phyloP scores from a whole-genome alignment of 257 asterid genomes.

The Rhazya stricta region DNA sequence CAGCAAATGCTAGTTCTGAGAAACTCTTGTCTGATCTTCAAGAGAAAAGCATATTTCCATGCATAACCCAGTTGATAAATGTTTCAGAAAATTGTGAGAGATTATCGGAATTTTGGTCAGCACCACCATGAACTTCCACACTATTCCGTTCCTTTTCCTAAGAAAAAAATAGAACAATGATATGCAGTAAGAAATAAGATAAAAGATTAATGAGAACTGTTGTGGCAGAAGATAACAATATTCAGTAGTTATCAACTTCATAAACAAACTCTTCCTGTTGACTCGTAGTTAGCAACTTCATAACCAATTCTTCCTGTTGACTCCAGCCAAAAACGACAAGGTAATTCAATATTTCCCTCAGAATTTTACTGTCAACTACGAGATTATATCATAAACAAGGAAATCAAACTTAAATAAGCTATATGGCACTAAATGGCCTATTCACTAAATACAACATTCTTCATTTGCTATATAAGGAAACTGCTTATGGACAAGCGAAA shows the following conservation, averaged over 20 bases:
- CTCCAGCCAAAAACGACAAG: not conserved
- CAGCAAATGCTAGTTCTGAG: constrained; percentile 10
- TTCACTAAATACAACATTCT: not conserved
- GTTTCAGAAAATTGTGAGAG: constrained; percentile 45
- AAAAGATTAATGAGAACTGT: not conserved
- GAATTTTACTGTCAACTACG: not conserved
- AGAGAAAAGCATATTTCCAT: constrained; percentile 49
- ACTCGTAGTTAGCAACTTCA: not conserved
- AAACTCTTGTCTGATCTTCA: constrained; percentile 22
- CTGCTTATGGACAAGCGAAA: not conserved
- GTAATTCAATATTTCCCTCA: not conserved
- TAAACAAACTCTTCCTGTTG: not conserved
- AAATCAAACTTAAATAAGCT: not conserved
- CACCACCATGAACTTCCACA: constrained; percentile 28
- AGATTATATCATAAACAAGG: not conserved
- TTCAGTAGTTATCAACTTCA: not conserved
- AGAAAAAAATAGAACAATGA: not conserved
- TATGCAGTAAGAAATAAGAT: not conserved
- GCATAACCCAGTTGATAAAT: constrained; percentile 65
- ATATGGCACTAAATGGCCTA: not conserved
- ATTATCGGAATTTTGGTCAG: constrained; percentile 23
- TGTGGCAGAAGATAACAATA: not conserved
- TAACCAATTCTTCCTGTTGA: not conserved
- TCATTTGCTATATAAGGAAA: not conserved
- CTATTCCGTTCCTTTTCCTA: constrained; percentile 46